A percentile compares a stretch with the other conserved stretches of the same genome.
phyloP scores from a whole-genome alignment of 768 basidiomycete genomes.

The Russula abietina region DNA sequence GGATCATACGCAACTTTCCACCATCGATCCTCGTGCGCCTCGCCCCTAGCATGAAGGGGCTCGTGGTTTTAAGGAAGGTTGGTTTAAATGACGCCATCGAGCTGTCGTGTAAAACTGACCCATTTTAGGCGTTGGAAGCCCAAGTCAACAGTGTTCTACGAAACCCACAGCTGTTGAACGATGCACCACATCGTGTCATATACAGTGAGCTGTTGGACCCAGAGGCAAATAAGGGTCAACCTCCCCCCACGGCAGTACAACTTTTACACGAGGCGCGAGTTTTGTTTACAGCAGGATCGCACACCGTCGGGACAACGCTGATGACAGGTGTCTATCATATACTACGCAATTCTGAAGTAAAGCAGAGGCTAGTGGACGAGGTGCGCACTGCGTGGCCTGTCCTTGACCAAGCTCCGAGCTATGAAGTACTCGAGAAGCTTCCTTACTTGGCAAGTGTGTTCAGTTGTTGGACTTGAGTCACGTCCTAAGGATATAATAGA shows the following conservation, averaged over 20 bases:
- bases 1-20: slow-evolving; percentile 4
- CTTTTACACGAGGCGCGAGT: slow-evolving; percentile 10
- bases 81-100: not conserved
- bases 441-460: slow-evolving; percentile 14
- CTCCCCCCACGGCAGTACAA: not conserved
- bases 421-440: slow-evolving; percentile 16
- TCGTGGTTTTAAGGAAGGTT: not conserved
- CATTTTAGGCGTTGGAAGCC: not conserved
- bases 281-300: slow-evolving; percentile 15
- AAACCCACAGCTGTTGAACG: slow-evolving; percentile 3
- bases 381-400: slow-evolving; percentile 8
- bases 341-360: slow-evolving; percentile 2
- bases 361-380: slow-evolving; percentile 9
- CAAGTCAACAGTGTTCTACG: slow-evolving; percentile 4
- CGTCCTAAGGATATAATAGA: slow-evolving; percentile 1
- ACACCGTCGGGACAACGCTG: slow-evolving; percentile 15
- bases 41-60: not conserved
- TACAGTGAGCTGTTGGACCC: slow-evolving; percentile 14
- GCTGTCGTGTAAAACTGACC: not conserved
- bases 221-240: slow-evolving; percentile 3
- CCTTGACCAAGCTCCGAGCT: slow-evolving; percentile 8
- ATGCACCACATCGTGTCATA: slow-evolving; percentile 16
- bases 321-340: slow-evolving; percentile 10
- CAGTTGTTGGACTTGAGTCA: not conserved
- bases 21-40: not conserved